Evolutionary conservation across 2,329 filamentous ascomycete species (phyloP).

Genomic region (Talaromyces sp.): DNA sequence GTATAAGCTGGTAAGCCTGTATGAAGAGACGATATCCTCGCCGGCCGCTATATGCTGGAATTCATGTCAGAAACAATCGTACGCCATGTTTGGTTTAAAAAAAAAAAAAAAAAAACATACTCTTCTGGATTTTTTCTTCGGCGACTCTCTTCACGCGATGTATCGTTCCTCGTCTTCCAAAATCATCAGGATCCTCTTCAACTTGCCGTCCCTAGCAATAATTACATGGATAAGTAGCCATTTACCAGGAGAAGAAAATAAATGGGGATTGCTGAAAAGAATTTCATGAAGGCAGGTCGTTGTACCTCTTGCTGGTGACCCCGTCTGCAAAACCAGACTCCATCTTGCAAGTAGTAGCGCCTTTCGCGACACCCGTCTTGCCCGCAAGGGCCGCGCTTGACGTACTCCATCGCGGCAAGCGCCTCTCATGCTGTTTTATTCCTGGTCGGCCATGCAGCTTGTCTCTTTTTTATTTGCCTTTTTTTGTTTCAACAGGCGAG

Average conservation of each 20-base stretch:
- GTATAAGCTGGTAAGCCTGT: conserved; percentile 75
- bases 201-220: conserved; percentile 37
- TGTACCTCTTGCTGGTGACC: conserved; percentile 73
- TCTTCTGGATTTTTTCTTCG: conserved; percentile 49
- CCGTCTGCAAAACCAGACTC: conserved; percentile 72
- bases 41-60: conserved; percentile 53
- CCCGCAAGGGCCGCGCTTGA: conserved; percentile 47
- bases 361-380: conserved; percentile 65
- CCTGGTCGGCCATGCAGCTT: background rate
- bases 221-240: background rate
- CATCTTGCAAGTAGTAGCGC: conserved; percentile 69
- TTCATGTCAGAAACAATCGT: background rate
- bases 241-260: background rate
- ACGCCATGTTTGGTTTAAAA: background rate
- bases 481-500: background rate
- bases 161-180: conserved; percentile 58
- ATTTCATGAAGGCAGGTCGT: conserved; percentile 10
- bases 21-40: conserved; percentile 74
- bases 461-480: background rate
- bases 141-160: conserved; percentile 51
- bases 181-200: conserved; percentile 64
- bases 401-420: conserved; percentile 37
- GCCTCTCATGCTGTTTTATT: conserved; percentile 6
- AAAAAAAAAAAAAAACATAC: conserved; percentile 34
- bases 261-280: background rate